Evolutionary conservation across 2,329 filamentous ascomycete genomes (phyloP).

Genomic region (Penicillium occitanis): DNA sequence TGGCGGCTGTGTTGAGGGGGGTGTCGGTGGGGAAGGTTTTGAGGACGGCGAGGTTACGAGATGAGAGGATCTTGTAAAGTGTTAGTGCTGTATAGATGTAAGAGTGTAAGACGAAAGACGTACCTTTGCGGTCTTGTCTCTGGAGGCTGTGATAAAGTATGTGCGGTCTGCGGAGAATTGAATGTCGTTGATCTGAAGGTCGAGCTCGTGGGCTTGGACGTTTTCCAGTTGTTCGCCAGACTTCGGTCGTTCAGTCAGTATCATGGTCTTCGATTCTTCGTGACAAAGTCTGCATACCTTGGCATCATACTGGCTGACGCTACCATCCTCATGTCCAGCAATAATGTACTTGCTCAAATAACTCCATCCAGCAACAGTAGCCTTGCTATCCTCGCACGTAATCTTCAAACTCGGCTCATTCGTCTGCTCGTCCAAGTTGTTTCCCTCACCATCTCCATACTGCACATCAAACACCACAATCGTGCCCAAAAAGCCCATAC

Average conservation of each 20-base stretch:
- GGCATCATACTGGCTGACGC: constrained; percentile 83
- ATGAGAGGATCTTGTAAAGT: constrained; percentile 66
- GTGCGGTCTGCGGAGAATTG: constrained; percentile 93
- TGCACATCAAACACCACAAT: constrained; percentile 91
- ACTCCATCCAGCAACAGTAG: constrained; percentile 95
- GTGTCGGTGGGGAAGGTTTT: constrained; percentile 94
- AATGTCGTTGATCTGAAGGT: constrained; percentile 81
- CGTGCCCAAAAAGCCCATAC: constrained; percentile 91
- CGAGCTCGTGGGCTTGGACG: constrained; percentile 80
- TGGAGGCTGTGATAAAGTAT: constrained; percentile 97
- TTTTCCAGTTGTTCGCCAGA: constrained; percentile 80
- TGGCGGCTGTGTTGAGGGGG: constrained; percentile 90
- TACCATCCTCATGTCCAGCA: constrained; percentile 94
- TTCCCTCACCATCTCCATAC: constrained; percentile 60
- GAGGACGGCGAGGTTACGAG: constrained; percentile 81
- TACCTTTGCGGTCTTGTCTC: constrained; percentile 96
- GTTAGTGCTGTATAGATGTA: neutral
- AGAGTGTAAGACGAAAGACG: constrained; percentile 16
- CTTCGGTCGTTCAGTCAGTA: constrained; percentile 40
- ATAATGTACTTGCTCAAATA: constrained; percentile 95
- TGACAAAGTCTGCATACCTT: constrained; percentile 58
- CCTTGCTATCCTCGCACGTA: constrained; percentile 92
- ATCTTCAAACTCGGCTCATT: constrained; percentile 83
- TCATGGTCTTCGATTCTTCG: neutral
- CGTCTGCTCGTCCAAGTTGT: constrained; percentile 70